Percentiles rank a stretch among this genome's conserved stretches.
Evolutionary conservation across 2,329 filamentous ascomycete genomes (phyloP).

Genomic region (Beauveria rudraprayagi): DNA sequence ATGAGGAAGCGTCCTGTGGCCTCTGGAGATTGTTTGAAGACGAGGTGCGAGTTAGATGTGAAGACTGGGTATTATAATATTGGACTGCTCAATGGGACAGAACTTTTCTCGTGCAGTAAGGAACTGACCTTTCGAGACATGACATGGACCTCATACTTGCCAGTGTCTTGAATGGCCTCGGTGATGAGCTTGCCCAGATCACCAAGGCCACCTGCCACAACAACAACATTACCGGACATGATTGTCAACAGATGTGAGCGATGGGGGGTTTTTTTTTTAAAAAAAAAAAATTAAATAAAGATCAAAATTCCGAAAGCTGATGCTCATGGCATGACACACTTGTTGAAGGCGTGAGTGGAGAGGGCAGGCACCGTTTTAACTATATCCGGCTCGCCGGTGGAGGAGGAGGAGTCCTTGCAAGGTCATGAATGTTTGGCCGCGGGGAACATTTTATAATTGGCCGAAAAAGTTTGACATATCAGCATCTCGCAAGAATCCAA

Average conservation of each 20-base stretch:
- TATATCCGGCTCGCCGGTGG: no score
- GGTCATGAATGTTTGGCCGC: not conserved
- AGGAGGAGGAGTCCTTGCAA: no score
- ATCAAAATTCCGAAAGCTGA: not conserved
- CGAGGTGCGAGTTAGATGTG: no score
- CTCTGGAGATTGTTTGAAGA: not conserved
- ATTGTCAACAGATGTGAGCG: not conserved
- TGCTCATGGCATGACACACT: no score
- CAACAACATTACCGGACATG: slow-evolving; percentile 27
- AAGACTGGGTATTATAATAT: no score
- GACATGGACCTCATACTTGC: slow-evolving; percentile 32
- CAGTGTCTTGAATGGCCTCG: slow-evolving; percentile 29
- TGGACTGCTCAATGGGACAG: no score
- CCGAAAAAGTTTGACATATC: not conserved
- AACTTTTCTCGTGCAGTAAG: slow-evolving; percentile 10
- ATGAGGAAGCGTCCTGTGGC: not conserved
- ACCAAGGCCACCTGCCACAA: slow-evolving; percentile 39
- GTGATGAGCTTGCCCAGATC: slow-evolving; percentile 37
- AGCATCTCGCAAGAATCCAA: no score
- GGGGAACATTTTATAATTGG: not conserved
- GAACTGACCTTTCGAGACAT: slow-evolving; percentile 31
- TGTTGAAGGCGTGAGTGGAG: no score
- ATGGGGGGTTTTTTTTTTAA: no score
- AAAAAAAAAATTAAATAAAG: not conserved
- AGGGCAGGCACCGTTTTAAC: no score